Percentiles rank a stretch among this genome's conserved stretches.
These are phyloP conservation scores for Corymbia calophylla DNA, from an alignment of 441 rosid species.

Conservation along the genomic window DNA sequence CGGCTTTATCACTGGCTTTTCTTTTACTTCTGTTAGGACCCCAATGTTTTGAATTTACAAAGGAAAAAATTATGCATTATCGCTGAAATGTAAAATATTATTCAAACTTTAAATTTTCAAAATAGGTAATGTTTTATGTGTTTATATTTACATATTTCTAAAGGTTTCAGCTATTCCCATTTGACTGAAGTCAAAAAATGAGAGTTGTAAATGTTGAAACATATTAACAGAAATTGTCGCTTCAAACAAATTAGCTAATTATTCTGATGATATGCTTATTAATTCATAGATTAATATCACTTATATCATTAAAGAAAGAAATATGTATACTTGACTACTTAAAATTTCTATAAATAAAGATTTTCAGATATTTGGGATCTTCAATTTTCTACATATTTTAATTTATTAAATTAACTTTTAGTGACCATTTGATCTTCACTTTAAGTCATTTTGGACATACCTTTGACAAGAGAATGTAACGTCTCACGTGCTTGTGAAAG, in stretches of 20 bases:
- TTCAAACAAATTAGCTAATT: neutral
- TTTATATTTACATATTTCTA: neutral
- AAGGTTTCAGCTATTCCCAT: neutral
- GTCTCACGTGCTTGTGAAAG: neutral
- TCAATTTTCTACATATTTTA: neutral
- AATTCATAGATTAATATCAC: neutral
- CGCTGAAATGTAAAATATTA: neutral
- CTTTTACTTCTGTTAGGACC: no score
- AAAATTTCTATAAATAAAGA: no score
- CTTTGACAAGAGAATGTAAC: neutral
- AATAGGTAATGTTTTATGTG: neutral
- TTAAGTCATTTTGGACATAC: neutral
- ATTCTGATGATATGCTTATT: neutral
- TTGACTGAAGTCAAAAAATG: neutral
- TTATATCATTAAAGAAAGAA: neutral
- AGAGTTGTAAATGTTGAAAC: neutral
- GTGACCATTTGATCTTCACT: neutral
- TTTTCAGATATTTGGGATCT: neutral
- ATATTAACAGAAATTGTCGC: neutral
- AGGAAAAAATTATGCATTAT: neutral
- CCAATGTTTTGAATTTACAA: no score
- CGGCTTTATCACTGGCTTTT: no score
- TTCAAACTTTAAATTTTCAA: neutral
- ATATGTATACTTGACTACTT: neutral
- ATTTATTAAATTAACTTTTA: fast-evolving